phyloP scores from a whole-genome alignment of 345 rosid genomes.

The Gossypium herbaceum region DNA sequence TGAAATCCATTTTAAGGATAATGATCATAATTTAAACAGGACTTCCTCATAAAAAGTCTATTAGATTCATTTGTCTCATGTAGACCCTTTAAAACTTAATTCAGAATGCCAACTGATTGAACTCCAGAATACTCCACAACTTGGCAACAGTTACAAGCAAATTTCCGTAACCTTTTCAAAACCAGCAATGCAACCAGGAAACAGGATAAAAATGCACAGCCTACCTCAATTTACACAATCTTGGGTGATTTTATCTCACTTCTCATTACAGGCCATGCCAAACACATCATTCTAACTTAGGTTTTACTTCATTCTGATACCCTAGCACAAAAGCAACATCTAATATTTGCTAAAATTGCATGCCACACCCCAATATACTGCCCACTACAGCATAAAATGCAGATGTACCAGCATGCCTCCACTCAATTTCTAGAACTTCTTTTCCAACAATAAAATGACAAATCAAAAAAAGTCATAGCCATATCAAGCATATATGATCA shows the following conservation, averaged over 20 bases:
- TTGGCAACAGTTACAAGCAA: neutral
- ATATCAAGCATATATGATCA: neutral
- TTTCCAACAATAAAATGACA: neutral
- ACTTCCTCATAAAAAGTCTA: neutral
- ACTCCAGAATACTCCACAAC: neutral
- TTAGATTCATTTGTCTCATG: neutral
- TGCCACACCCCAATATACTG: neutral
- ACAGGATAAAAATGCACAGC: neutral
- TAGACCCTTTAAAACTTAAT: neutral
- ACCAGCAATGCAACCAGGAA: neutral
- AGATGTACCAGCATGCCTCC: neutral
- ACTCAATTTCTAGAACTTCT: neutral
- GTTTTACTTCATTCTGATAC: neutral
- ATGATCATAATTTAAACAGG: neutral
- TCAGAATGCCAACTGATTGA: neutral
- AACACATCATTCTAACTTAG: neutral
- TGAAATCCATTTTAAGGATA: neutral
- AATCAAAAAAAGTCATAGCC: neutral
- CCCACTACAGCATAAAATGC: neutral
- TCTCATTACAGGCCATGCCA: neutral
- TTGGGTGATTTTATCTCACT: conserved; percentile 1
- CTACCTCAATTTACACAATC: neutral
- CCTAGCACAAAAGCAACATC: neutral
- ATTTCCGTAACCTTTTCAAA: neutral
- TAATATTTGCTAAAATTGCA: neutral